Base-by-base conservation (phyloP, 2,329 filamentous ascomycete species). In the Hirsutella rhossiliensis region DNA sequence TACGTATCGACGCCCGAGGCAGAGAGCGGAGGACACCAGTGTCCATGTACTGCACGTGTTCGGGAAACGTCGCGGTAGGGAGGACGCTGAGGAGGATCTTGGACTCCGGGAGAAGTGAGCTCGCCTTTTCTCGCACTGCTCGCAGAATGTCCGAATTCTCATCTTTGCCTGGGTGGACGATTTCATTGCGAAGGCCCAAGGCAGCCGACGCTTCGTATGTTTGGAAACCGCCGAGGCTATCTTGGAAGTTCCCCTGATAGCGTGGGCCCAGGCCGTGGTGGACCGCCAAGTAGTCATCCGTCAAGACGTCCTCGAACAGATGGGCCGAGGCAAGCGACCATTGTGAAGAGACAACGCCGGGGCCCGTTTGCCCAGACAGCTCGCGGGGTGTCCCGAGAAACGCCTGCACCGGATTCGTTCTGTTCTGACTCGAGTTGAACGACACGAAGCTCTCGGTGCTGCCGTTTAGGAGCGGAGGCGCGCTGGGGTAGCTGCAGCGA, bases 201-300 rank as follows among this genome's bases (percentile, higher is more conserved):
- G 86, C 82, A 8, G 92, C 90, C 1, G 92, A 97, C 7, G 92
- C 90, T 54, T 85, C 80, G 58, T 98, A 98, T 0, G 94, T 98
- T 58, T 97, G 88, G 56, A 98, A 94, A 2, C 88, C 90, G 5
- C 94, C 92, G 13, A 98, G 73, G 53, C 87, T 92, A 57, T 98
- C 92, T 63, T 98, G 92, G 54, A 94, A 95, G 58, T 98, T 98
- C 15, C 92, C 92, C 56, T 87, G 82, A 54, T 98, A 98, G 40
- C 87, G 80, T 20, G 88, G 84, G 0, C 92, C 90, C 17, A 98
- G 79, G 41, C 89, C 85, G 58, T 84, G 87, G 55, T 95, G 87
- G 1, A 98, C 92, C 12, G 90, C 83, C 44, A 98, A 72, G 47
- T 94, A 76, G 61, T 98, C 92, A 57, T 97, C 90, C 47, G 87